A percentile compares a stretch with the other conserved stretches of the same genome.
Conservation (phyloP, 208 protist species). For the Crithidia thermophila region DNA sequence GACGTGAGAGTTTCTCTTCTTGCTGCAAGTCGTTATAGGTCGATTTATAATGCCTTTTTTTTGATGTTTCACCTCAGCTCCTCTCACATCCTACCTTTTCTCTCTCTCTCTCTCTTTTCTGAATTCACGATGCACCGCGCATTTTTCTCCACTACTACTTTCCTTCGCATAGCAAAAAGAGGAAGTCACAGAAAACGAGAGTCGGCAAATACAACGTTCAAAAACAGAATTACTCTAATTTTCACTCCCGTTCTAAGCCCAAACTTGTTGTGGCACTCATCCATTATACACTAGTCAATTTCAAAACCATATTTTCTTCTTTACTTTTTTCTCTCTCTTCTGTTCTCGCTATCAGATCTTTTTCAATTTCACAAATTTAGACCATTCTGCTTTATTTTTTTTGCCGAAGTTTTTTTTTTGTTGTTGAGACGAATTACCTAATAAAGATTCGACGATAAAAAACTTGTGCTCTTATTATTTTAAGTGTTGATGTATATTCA, state of each 20-base stretch:
- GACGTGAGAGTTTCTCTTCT: too few relatives aligned
- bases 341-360: not conserved
- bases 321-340: not conserved
- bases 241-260: too few relatives aligned
- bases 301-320: too few relatives aligned
- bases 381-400: not conserved
- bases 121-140: not conserved
- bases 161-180: too few relatives aligned
- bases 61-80: not conserved
- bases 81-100: not conserved
- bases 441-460: not conserved
- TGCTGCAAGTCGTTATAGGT: too few relatives aligned
- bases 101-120: slow-evolving; percentile 12
- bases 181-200: too few relatives aligned
- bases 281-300: too few relatives aligned
- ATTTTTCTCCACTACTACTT: not conserved
- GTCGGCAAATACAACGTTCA: too few relatives aligned
- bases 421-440: not conserved
- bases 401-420: not conserved
- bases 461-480: not conserved
- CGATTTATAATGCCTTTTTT: slow-evolving; percentile 3
- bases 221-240: too few relatives aligned
- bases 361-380: not conserved
- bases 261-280: too few relatives aligned
- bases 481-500: too few relatives aligned